A percentile compares a stretch with the other conserved stretches of the same genome.
phyloP scores from a whole-genome alignment of 352 stramenopile species.

The Globisporangium ultimum region DNA sequence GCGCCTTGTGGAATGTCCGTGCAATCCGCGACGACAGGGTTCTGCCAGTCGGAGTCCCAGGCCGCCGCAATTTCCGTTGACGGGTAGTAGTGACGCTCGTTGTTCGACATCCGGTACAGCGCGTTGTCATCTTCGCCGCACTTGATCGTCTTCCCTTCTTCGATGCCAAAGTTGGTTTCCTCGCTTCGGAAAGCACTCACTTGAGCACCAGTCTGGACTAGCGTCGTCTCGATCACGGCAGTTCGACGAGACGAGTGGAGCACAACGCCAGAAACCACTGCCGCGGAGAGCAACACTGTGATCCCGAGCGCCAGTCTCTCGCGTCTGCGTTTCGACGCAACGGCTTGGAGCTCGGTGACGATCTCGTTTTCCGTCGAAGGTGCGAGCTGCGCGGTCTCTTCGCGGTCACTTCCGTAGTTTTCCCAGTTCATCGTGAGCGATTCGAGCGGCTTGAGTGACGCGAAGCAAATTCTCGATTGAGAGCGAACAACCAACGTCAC shows the following conservation, averaged over 20 bases:
- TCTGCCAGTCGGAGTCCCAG: constrained; percentile 9
- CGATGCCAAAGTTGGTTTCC: constrained; percentile 5
- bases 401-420: constrained; percentile 15
- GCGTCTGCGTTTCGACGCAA: constrained; percentile 8
- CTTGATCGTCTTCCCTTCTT: constrained; percentile 9
- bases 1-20: constrained; percentile 6
- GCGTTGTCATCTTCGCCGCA: constrained; percentile 10
- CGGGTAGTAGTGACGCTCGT: constrained; percentile 2
- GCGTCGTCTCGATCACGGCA: not conserved
- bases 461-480: constrained; percentile 3
- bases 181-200: constrained; percentile 6
- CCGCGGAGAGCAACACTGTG: constrained; percentile 13
- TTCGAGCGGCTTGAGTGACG: not conserved
- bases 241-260: constrained; percentile 1
- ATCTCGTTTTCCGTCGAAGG: constrained; percentile 12
- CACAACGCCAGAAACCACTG: constrained; percentile 11
- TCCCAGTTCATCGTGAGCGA: constrained; percentile 17
- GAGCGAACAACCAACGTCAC: not conserved
- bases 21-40: constrained; percentile 7
- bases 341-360: not conserved
- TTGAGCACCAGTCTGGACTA: constrained; percentile 1
- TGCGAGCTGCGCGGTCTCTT: constrained; percentile 1
- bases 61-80: constrained; percentile 6
- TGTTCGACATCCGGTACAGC: constrained; percentile 9
- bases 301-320: constrained; percentile 12